phyloP scores from a whole-genome alignment of 2,329 filamentous ascomycete genomes.

The Aspergillus intermedius region DNA sequence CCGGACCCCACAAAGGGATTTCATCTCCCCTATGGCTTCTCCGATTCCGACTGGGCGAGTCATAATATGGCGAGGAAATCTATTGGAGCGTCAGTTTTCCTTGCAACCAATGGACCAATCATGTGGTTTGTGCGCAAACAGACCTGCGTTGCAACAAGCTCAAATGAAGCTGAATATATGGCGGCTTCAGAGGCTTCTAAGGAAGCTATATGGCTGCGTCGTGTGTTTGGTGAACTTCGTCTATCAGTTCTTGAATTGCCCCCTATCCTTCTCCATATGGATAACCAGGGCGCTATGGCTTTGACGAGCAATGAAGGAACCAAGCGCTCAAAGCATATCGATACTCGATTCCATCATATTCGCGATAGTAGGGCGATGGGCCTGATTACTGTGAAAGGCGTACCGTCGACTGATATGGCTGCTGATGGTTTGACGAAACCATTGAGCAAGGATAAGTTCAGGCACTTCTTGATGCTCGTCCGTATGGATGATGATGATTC shows the following conservation, averaged over 20 bases:
- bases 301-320: not conserved
- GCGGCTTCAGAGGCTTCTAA: not conserved
- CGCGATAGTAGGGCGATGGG: constrained; percentile 2
- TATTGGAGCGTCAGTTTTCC: not conserved
- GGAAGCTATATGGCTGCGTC: no score
- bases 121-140: not conserved
- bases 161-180: not conserved
- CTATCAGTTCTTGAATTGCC: not conserved
- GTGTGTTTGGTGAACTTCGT: no score
- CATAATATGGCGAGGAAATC: not conserved
- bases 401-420: not conserved
- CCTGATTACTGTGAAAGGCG: not conserved
- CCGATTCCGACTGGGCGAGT: not conserved
- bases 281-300: not conserved
- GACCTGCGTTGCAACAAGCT: not conserved
- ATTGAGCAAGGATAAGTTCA: no score
- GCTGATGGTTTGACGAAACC: not conserved
- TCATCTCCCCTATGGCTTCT: not conserved
- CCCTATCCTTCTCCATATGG: not conserved
- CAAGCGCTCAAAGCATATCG: not conserved
- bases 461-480: no score
- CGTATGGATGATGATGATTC: no score
- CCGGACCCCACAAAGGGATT: not conserved
- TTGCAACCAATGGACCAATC: not conserved
- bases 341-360: not conserved